Percentiles rank a stretch among this genome's conserved stretches.
Evolutionary conservation across 805 yeast genomes (phyloP).

Genomic region (Wickerhamiella allomyrinae): DNA sequence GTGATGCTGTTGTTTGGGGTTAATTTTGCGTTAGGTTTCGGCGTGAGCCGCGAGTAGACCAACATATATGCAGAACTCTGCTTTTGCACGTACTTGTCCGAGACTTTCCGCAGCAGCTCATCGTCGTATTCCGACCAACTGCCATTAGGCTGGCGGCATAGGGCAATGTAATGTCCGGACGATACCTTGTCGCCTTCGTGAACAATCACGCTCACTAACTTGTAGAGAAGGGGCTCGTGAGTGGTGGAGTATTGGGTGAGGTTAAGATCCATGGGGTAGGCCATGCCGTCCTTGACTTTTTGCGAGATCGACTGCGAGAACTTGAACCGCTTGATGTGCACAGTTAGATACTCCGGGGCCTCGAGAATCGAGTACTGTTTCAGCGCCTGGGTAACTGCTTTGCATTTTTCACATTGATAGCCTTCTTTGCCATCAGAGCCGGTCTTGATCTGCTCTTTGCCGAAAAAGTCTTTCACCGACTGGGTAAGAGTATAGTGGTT

Average conservation of each 20-base stretch:
- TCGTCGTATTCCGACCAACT: slow-evolving; percentile 92
- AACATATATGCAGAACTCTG: slow-evolving; percentile 87
- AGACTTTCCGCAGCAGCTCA: slow-evolving; percentile 62
- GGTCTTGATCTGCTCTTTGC: slow-evolving; percentile 53
- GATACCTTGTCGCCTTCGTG: slow-evolving; percentile 90
- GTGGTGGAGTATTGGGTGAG: slow-evolving; percentile 38
- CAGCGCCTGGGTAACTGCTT: slow-evolving; percentile 57
- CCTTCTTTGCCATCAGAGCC: slow-evolving; percentile 32
- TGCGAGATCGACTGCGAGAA: slow-evolving; percentile 46
- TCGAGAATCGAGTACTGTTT: slow-evolving; percentile 60
- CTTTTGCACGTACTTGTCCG: slow-evolving; percentile 57
- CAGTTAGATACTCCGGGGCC: slow-evolving; percentile 76
- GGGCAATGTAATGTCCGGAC: slow-evolving; percentile 86
- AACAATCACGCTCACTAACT: slow-evolving; percentile 68
- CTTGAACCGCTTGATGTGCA: slow-evolving; percentile 84
- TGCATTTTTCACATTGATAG: slow-evolving; percentile 80
- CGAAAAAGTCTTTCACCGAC: slow-evolving; percentile 69
- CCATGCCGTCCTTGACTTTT: slow-evolving; percentile 76
- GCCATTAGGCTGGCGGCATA: slow-evolving; percentile 83
- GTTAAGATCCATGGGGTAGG: slow-evolving; percentile 66
- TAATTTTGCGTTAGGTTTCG: slow-evolving; percentile 3
- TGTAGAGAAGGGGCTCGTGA: slow-evolving; percentile 40
- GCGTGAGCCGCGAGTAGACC: slow-evolving; percentile 48
- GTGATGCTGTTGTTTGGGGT: slow-evolving; percentile 3
- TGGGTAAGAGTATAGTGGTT: slow-evolving; percentile 47